Evolutionary conservation across 2,329 filamentous ascomycete species (phyloP), one percentile per base, ranked within the genome.

Genomic region (Colletotrichum cordylinicola): DNA sequence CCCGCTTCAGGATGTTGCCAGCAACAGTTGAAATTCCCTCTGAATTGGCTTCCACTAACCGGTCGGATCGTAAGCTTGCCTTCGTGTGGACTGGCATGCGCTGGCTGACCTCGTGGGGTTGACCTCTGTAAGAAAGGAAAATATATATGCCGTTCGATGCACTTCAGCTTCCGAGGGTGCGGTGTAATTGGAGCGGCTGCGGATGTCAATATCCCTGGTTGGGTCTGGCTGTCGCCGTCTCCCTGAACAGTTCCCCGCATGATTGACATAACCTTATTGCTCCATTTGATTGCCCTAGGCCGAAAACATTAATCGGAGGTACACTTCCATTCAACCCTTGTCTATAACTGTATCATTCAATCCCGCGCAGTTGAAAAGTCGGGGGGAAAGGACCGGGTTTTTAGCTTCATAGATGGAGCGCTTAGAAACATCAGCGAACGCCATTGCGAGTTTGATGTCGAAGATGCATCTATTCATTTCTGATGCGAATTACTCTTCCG

Each of bases 121-220:
- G n/a, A 52, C 1, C 6, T 21, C 3, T 21, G 43, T 2, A 21
- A 52, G n/a, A 24, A 21, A 16, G 43, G 2, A 52, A 13, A 52
- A 52, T 52, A 52, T 52, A 15, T 21, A 52, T 24, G 43, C 43
- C 43, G 43, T 52, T 52, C 12, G 43, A 21, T 52, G 1, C 2
- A 52, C n/a, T 21, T 2, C 43, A 21, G 12, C n/a, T 21, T 21
- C 43, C 43, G 43, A 21, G 12, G 6, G 10, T 52, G 1, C 43
- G 21, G 43, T 52, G n/a, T 52, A 52, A 52, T 52, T 52, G 43
- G 43, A 52, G 43, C 43, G 43, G 43, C 43, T 52, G 43, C n/a
- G 2, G 12, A n/a, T 52, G 12, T 21, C 43, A 52, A 52, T 33
- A 33, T 33, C 31, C 31, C 31, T 33, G 43, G 10, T 52, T 13